Conservation (phyloP, 768 basidiomycete species). For the Agaricus subrufescens region DNA sequence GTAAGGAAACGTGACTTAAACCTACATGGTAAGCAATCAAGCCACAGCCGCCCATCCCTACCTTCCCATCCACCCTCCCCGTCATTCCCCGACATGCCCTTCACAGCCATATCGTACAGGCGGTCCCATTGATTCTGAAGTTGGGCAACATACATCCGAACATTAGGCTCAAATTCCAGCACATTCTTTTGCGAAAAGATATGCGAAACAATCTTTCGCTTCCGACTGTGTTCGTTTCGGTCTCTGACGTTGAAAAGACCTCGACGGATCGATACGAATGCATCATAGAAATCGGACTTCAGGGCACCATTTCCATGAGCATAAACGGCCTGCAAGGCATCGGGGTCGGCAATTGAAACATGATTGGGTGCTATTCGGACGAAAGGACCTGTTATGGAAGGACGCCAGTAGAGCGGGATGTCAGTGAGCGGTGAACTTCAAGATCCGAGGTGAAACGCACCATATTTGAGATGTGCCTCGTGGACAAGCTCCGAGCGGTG, state of each 20-base stretch:
- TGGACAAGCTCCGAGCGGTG: slow-evolving; percentile 76
- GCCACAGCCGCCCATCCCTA: slow-evolving; percentile 59
- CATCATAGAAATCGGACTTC: slow-evolving; percentile 76
- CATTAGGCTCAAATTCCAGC: slow-evolving; percentile 80
- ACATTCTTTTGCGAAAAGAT: slow-evolving; percentile 85
- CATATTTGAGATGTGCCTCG: slow-evolving; percentile 66
- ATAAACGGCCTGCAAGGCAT: slow-evolving; percentile 70
- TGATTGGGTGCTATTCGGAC: slow-evolving; percentile 76
- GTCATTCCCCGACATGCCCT: slow-evolving; percentile 53
- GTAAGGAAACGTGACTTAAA: slow-evolving; percentile 5
- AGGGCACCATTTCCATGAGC: slow-evolving; percentile 82
- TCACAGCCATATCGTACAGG: slow-evolving; percentile 49
- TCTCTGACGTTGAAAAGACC: slow-evolving; percentile 80
- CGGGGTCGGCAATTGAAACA: slow-evolving; percentile 72
- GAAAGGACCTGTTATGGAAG: slow-evolving; percentile 41
- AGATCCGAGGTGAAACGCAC: slow-evolving; percentile 31
- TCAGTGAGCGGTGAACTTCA: not conserved
- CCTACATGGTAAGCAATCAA: slow-evolving; percentile 72
- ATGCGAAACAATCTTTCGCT: slow-evolving; percentile 87
- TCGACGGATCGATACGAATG: slow-evolving; percentile 69
- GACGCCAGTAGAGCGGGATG: not conserved
- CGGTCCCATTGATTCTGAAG: slow-evolving; percentile 75
- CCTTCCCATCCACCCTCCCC: slow-evolving; percentile 68
- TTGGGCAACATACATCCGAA: slow-evolving; percentile 52
- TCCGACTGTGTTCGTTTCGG: slow-evolving; percentile 75